phyloP scores from a whole-genome alignment of 1,284 basidiomycete genomes.

The Ganoderma resinaceum region DNA sequence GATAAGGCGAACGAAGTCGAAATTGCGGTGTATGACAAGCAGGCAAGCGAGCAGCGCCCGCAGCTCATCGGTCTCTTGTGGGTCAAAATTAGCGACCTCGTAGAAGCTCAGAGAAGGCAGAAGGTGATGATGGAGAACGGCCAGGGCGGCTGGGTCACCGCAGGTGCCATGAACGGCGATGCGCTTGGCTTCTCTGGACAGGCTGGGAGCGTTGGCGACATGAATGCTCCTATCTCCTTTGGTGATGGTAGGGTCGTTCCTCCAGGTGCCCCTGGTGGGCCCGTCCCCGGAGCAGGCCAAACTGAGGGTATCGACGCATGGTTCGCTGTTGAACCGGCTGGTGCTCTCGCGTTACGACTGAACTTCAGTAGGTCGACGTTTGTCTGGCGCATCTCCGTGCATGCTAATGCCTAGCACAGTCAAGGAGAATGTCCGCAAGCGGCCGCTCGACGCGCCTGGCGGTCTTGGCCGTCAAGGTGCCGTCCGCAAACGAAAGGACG shows the following conservation, averaged over 20 bases:
- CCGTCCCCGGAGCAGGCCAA: constrained; percentile 41
- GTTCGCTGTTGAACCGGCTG: constrained; percentile 99
- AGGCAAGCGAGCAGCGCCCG: constrained; percentile 79
- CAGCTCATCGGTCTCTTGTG: constrained; percentile 96
- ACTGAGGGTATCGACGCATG: constrained; percentile 93
- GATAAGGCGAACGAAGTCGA: constrained; percentile 99
- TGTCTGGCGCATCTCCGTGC: constrained; percentile 21
- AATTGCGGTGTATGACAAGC: constrained; percentile 95
- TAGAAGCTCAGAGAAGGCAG: constrained; percentile 93
- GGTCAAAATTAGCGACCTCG: constrained; percentile 94
- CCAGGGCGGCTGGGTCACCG: constrained; percentile 93
- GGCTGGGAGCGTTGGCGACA: constrained; percentile 52
- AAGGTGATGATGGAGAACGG: constrained; percentile 88
- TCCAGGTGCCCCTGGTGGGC: constrained; percentile 39
- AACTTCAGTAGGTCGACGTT: constrained; percentile 81
- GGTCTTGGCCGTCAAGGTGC: constrained; percentile 98
- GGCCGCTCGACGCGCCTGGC: constrained; percentile 87
- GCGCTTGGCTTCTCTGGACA: constrained; percentile 46
- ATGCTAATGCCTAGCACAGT: constrained; percentile 55
- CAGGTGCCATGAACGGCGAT: constrained; percentile 80
- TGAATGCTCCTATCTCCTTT: constrained; percentile 65
- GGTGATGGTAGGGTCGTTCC: constrained; percentile 41
- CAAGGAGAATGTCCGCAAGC: constrained; percentile 96
- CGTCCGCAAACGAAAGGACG: constrained; percentile 96
- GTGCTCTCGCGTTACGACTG: constrained; percentile 85